Evolutionary conservation across 2,329 filamentous ascomycete genomes (phyloP).

Genomic region (Fusarium brachygibbosum): DNA sequence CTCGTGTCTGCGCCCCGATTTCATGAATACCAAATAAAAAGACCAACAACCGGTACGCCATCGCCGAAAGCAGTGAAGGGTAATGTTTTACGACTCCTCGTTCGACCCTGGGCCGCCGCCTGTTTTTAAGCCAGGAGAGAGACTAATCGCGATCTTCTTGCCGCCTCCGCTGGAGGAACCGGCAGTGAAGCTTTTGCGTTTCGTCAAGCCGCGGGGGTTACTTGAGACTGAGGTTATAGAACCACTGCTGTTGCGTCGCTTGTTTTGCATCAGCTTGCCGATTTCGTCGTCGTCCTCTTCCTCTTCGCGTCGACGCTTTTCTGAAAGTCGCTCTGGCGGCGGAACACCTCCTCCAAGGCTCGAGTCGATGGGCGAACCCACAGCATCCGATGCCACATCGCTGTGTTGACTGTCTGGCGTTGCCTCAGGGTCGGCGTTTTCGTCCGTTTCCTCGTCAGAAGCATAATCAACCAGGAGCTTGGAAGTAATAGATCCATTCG

Average conservation of each 20-base stretch:
- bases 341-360: slow-evolving; percentile 56
- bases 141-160: slow-evolving; percentile 71
- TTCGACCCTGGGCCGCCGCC: slow-evolving; percentile 56
- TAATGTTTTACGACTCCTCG: slow-evolving; percentile 55
- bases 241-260: slow-evolving; percentile 71
- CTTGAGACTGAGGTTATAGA: slow-evolving; percentile 58
- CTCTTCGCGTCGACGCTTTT: slow-evolving; percentile 92
- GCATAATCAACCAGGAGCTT: slow-evolving; percentile 92
- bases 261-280: slow-evolving; percentile 80
- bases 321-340: slow-evolving; percentile 82
- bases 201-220: slow-evolving; percentile 51
- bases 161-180: slow-evolving; percentile 57
- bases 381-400: slow-evolving; percentile 53
- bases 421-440: slow-evolving; percentile 69
- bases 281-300: slow-evolving; percentile 92
- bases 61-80: slow-evolving; percentile 46
- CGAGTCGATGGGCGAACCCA: slow-evolving; percentile 50
- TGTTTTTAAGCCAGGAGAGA: slow-evolving; percentile 63
- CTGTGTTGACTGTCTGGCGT: slow-evolving; percentile 44
- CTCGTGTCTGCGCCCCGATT: slow-evolving; percentile 30
- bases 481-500: slow-evolving; percentile 73
- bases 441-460: slow-evolving; percentile 84
- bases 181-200: slow-evolving; percentile 59
- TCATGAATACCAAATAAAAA: slow-evolving; percentile 41
- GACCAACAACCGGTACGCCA: slow-evolving; percentile 44